Evolutionary conservation across 306 rosid species (phyloP), one percentile per base, ranked within the genome.

Genomic region (Astragalus glycyphyllos): DNA sequence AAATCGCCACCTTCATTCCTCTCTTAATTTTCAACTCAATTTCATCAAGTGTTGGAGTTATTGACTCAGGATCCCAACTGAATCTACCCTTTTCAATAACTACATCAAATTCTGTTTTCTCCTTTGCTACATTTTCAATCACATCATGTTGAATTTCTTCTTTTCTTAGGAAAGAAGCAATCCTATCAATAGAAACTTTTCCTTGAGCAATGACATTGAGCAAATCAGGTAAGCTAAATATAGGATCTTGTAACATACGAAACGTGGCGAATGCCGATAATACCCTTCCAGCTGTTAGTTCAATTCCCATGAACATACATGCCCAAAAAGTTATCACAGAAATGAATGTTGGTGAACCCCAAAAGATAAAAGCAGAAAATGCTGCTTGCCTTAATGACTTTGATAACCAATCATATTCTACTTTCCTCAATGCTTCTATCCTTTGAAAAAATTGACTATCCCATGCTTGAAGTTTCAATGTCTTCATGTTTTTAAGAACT

Each of bases 391-490:
- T 82, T 53, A 90, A 47, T 6, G 96, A 87, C 77, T 94, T 90
- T 85, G 80, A 73, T 31, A 94, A 58, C 97, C 97, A 90, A 12
- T 55, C 47, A 15, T 85, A 81, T 73, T 94, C 98, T 9, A 76
- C n/a, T 29, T 61, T 78, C 77, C 98, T 87, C 60, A 86, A 60
- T 26, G 69, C 46, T 74, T 81, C 95, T 67, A 94, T 69, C 81
- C 77, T 87, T 10, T 86, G 79, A 40, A 79, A 89, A 59, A 90
- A 94, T 61, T 87, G 85, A 42, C 57, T 75, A 66, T 94, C 98
- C 98, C 98, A 94, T 63, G 96, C 95, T 86, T 94, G 96, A 74
- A 94, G 96, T 54, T 90, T 94, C 78, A 94, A 77, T n/a, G 91
- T 86, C 81, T 78, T 94, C 87, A 94, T 89, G 82, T 88, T 87